phyloP scores from a whole-genome alignment of 2,329 filamentous ascomycete genomes.

The Phialophora expanda region DNA sequence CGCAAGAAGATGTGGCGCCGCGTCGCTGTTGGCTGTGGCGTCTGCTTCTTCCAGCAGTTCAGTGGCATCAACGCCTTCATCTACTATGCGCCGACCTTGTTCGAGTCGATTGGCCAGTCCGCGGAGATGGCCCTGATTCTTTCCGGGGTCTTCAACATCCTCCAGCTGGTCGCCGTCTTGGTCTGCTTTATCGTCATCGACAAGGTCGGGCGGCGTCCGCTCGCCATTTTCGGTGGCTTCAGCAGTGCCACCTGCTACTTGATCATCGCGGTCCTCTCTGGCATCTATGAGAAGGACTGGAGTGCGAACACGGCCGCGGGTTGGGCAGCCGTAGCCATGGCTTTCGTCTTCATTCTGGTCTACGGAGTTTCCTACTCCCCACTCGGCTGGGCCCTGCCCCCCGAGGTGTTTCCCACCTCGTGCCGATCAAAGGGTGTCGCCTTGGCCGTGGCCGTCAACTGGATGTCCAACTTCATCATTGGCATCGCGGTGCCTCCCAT shows the following conservation, averaged over 20 bases:
- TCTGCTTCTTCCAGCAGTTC: constrained; percentile 53
- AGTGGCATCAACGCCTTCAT: constrained; percentile 53
- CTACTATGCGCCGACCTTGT: constrained; percentile 52
- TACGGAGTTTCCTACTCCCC: constrained; percentile 63
- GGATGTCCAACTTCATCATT: constrained; percentile 68
- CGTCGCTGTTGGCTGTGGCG: constrained; percentile 48
- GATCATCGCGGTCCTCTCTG: constrained; percentile 67
- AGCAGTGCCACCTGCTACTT: constrained; percentile 67
- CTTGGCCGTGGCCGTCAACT: constrained; percentile 67
- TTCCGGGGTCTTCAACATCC: constrained; percentile 46
- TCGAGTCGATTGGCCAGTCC: constrained; percentile 43
- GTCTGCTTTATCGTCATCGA: constrained; percentile 58
- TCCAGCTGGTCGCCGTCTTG: constrained; percentile 47
- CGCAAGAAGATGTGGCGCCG: constrained; percentile 18
- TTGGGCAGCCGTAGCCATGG: constrained; percentile 55
- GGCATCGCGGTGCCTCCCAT: constrained; percentile 69
- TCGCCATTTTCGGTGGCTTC: constrained; percentile 53
- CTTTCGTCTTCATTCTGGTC: constrained; percentile 52
- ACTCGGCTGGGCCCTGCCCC: constrained; percentile 49
- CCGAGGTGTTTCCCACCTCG: constrained; percentile 67
- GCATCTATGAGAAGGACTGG: constrained; percentile 59
- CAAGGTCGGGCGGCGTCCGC: constrained; percentile 51
- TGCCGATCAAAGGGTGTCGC: constrained; percentile 69
- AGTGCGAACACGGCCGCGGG: constrained; percentile 56
- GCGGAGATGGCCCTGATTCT: constrained; percentile 44